These are phyloP conservation scores for Raffaelea albimanens DNA, from an alignment of 2,329 filamentous ascomycete genomes.

Conservation along the genomic window DNA sequence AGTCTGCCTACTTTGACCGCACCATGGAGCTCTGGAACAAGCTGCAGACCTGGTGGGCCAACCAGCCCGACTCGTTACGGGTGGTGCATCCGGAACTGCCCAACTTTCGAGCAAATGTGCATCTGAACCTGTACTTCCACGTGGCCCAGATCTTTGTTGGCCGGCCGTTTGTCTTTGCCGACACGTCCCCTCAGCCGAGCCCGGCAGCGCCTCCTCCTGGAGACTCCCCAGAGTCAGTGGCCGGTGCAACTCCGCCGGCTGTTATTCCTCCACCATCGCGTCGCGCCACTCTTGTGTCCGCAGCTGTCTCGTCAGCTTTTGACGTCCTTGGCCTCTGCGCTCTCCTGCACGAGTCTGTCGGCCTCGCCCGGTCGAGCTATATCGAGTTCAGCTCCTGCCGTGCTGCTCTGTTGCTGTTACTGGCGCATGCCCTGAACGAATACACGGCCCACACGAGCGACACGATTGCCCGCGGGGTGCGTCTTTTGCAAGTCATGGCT, in stretches of 20 bases:
- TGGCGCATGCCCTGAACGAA: slow-evolving; percentile 12
- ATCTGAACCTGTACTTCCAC: slow-evolving; percentile 43
- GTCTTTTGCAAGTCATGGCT: slow-evolving; percentile 4
- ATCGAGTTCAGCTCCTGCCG: slow-evolving; percentile 47
- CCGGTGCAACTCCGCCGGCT: slow-evolving; percentile 2
- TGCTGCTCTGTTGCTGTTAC: slow-evolving; percentile 37
- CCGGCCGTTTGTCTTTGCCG: slow-evolving; percentile 39
- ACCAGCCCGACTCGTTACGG: slow-evolving; percentile 23
- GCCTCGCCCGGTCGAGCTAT: slow-evolving; percentile 44
- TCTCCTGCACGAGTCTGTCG: slow-evolving; percentile 37
- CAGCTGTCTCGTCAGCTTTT: slow-evolving; percentile 43
- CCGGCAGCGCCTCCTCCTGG: too few species aligned
- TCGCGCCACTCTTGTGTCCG: slow-evolving; percentile 29
- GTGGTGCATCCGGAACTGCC: slow-evolving; percentile 29
- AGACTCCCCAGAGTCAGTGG: slow-evolving; percentile 7
- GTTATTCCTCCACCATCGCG: slow-evolving; percentile 1
- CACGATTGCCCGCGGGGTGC: slow-evolving; percentile 2
- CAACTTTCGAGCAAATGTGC: slow-evolving; percentile 37
- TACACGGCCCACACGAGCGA: background rate
- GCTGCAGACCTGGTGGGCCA: slow-evolving; percentile 31
- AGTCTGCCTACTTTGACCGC: slow-evolving; percentile 28
- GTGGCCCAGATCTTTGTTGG: slow-evolving; percentile 44
- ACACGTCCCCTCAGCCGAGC: too few species aligned
- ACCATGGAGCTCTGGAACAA: slow-evolving; percentile 26
- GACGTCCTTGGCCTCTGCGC: slow-evolving; percentile 40